A percentile compares a stretch with the other conserved stretches of the same genome.
Evolutionary conservation across 176 grass and related monocot genomes (phyloP).

Genomic region (Musa itinerans): DNA sequence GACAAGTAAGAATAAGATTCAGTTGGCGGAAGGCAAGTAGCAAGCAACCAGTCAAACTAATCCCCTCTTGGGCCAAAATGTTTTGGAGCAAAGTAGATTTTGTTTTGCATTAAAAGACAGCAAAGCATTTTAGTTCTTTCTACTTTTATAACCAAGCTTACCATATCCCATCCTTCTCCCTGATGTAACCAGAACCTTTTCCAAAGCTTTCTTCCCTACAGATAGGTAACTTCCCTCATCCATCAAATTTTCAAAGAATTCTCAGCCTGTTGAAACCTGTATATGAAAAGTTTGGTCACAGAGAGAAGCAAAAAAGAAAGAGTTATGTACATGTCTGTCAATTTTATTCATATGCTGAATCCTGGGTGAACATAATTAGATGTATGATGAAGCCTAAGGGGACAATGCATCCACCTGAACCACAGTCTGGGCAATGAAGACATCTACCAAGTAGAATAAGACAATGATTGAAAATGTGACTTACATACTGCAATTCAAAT

Average conservation of each 20-base stretch:
- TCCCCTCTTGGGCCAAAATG: no score
- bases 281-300: background rate
- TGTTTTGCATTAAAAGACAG: background rate
- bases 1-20: no score
- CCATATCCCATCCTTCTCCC: constrained; percentile 95
- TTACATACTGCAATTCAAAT: background rate
- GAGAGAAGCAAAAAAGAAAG: background rate
- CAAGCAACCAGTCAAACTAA: background rate
- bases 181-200: constrained; percentile 80
- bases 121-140: background rate
- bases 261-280: constrained; percentile 94
- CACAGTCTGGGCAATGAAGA: background rate
- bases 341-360: no score
- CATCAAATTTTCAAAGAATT: constrained; percentile 91
- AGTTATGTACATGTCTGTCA: background rate
- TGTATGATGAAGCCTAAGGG: background rate
- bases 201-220: constrained; percentile 96
- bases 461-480: background rate
- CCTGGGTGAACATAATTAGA: no score
- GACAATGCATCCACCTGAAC: background rate
- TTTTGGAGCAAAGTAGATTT: no score
- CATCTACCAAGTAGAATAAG: no score
- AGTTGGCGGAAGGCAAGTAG: background rate
- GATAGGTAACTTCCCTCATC: constrained; percentile 70
- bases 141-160: constrained; percentile 25